Conservation (phyloP, 2,329 filamentous ascomycete species). For the Simplicillium aogashimaense region DNA sequence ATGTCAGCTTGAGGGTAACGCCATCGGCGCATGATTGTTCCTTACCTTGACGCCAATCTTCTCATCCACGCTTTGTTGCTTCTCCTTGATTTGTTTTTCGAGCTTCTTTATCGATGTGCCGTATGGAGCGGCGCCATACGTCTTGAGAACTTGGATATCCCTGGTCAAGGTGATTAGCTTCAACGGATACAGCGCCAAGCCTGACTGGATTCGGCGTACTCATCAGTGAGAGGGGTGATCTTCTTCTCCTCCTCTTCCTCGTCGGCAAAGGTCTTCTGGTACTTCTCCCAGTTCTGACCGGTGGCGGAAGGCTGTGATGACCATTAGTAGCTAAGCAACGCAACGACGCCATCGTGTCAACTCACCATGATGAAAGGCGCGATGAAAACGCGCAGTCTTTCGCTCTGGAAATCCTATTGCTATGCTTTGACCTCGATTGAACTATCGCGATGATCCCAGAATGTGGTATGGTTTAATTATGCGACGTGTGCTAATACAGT, state of each 20-base stretch:
- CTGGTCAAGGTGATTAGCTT: conserved; percentile 35
- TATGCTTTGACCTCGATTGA: not conserved
- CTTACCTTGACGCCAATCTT: conserved; percentile 82
- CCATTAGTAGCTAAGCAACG: conserved; percentile 12
- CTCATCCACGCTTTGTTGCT: conserved; percentile 95
- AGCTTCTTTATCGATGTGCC: conserved; percentile 90
- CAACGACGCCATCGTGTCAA: conserved; percentile 1
- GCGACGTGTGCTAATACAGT: conserved; percentile 12
- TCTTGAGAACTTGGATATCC: conserved; percentile 98
- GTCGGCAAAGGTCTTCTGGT: conserved; percentile 92
- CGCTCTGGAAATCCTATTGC: not conserved
- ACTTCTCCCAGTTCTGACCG: conserved; percentile 96
- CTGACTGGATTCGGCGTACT: conserved; percentile 49
- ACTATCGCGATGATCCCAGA: not conserved
- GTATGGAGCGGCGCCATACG: conserved; percentile 94
- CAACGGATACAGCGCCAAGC: conserved; percentile 1
- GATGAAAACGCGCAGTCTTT: conserved; percentile 12
- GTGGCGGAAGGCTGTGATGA: conserved; percentile 79
- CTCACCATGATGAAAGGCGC: conserved; percentile 33
- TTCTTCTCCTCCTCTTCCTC: conserved; percentile 99
- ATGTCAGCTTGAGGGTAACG: conserved; percentile 1
- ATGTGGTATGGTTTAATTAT: conserved; percentile 2
- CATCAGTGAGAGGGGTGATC: conserved; percentile 92
- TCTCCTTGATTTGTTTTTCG: conserved; percentile 99
- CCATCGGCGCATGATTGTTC: not conserved